phyloP scores from a whole-genome alignment of 345 rosid species.

The Populus ilicifolia region DNA sequence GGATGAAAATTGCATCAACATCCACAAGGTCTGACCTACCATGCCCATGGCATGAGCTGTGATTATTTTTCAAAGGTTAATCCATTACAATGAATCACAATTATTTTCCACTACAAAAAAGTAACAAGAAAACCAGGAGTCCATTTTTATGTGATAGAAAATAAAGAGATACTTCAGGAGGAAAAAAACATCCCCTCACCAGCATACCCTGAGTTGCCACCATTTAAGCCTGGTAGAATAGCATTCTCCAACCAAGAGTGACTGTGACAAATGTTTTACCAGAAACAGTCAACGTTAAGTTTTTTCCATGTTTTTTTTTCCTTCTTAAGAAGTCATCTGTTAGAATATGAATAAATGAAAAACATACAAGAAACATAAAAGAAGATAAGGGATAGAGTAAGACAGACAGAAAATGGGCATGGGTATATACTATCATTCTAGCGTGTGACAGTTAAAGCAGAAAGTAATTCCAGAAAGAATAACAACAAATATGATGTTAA shows the following conservation, averaged over 20 bases:
- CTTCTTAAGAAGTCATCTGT: constrained; percentile 1
- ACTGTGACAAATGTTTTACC: constrained; percentile 34
- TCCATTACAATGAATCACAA: neutral
- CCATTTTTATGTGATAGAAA: neutral
- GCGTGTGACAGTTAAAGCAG: neutral
- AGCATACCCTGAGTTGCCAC: constrained; percentile 47
- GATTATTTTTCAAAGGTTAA: neutral
- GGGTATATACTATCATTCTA: neutral
- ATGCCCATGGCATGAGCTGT: neutral
- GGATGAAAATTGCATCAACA: neutral
- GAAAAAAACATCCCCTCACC: constrained; percentile 40
- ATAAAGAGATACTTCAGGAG: neutral
- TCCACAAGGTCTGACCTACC: neutral
- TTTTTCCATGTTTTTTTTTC: neutral
- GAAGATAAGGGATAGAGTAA: neutral
- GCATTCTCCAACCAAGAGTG: constrained; percentile 61
- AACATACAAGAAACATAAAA: neutral
- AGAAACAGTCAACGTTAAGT: constrained; percentile 6
- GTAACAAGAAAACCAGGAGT: neutral
- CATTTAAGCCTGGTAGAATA: constrained; percentile 47
- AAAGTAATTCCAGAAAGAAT: neutral
- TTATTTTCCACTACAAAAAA: neutral
- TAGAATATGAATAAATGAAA: neutral
- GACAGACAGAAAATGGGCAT: neutral
- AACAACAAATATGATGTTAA: constrained; percentile 8